These are phyloP conservation scores for Syzygium malaccense DNA, from an alignment of 441 rosid species.

Conservation along the genomic window DNA sequence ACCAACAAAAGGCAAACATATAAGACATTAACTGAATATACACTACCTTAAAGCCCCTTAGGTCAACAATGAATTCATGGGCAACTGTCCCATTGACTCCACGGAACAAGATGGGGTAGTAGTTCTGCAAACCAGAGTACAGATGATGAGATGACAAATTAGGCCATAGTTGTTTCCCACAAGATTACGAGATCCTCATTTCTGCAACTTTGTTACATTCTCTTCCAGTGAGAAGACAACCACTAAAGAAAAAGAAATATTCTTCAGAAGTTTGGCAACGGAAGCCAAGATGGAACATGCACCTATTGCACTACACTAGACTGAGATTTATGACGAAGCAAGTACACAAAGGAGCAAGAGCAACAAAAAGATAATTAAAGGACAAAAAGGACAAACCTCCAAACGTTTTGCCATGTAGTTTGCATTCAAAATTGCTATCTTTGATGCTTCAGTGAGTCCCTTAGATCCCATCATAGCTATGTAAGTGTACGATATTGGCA, in stretches of 20 bases:
- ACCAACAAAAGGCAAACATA: background rate
- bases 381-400: slow-evolving; percentile 44
- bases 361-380: background rate
- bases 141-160: background rate
- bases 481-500: slow-evolving; percentile 89
- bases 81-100: slow-evolving; percentile 94
- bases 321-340: background rate
- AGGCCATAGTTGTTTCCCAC: background rate
- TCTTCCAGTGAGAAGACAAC: background rate
- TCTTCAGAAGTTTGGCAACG: background rate
- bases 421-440: slow-evolving; percentile 87
- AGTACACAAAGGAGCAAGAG: background rate
- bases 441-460: slow-evolving; percentile 93
- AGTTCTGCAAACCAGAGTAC: slow-evolving; percentile 34
- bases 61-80: slow-evolving; percentile 90
- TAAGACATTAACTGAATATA: background rate
- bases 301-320: background rate
- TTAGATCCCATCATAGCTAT: slow-evolving; percentile 98
- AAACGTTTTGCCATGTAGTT: slow-evolving; percentile 99
- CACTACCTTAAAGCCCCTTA: slow-evolving; percentile 83
- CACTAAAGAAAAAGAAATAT: background rate
- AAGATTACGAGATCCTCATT: background rate
- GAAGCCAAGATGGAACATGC: background rate
- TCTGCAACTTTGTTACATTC: background rate
- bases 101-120: slow-evolving; percentile 86